Conservation (phyloP, 768 basidiomycete genomes). For the Leccinum broughii region DNA sequence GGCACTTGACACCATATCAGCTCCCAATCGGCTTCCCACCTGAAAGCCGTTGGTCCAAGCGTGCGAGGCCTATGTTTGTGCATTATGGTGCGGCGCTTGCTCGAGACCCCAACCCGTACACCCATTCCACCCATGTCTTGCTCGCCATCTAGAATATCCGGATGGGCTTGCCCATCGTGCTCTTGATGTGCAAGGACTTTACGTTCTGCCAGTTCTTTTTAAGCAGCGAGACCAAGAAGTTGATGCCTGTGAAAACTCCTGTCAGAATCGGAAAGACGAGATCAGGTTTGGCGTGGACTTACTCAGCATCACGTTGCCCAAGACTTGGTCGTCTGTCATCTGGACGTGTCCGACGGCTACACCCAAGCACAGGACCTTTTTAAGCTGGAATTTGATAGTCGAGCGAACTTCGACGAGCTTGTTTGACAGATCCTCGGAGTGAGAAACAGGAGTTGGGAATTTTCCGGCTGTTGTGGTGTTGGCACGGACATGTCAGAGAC, state of each 20-base stretch:
- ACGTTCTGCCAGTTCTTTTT: conserved; percentile 99
- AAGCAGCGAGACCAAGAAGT: conserved; percentile 98
- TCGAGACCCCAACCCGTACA: conserved; percentile 17
- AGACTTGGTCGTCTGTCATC: conserved; percentile 97
- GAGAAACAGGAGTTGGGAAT: conserved; percentile 97
- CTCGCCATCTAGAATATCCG: conserved; percentile 73
- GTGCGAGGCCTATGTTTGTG: conserved; percentile 96
- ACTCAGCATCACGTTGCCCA: conserved; percentile 98
- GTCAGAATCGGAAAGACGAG: conserved; percentile 1
- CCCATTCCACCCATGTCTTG: conserved; percentile 7
- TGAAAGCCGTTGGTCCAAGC: conserved; percentile 91
- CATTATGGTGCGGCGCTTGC: conserved; percentile 54
- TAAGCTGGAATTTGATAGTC: conserved; percentile 99
- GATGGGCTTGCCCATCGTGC: conserved; percentile 98
- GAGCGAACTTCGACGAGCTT: conserved; percentile 96
- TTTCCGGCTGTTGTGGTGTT: conserved; percentile 73
- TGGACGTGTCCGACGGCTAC: conserved; percentile 97
- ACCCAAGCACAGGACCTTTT: conserved; percentile 98
- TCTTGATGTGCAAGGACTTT: conserved; percentile 98
- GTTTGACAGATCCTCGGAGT: conserved; percentile 83
- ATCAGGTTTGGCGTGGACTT: conserved; percentile 28
- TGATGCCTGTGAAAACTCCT: conserved; percentile 69
- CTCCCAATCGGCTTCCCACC: conserved; percentile 85
- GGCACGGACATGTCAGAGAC: background rate
- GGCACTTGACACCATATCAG: conserved; percentile 53